Conservation (phyloP, 495 filamentous ascomycete genomes). For the Podospora didyma region DNA sequence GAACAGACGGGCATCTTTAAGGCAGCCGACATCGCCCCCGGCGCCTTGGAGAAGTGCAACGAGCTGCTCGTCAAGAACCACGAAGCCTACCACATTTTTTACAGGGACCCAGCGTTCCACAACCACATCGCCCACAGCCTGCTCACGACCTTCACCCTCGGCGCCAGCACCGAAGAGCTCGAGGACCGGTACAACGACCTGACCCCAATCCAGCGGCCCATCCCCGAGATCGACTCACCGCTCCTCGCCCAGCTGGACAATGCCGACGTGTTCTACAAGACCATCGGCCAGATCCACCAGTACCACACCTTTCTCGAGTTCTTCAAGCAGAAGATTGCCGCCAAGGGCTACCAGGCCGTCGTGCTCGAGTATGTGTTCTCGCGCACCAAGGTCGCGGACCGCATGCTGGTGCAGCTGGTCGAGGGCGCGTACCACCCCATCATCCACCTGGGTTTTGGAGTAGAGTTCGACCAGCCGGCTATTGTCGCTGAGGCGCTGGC, state of each 20-base stretch:
- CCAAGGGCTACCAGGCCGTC: slow-evolving; percentile 25
- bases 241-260: slow-evolving; percentile 24
- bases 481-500: slow-evolving; percentile 37
- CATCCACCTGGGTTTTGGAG: slow-evolving; percentile 38
- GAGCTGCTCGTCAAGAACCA: slow-evolving; percentile 61
- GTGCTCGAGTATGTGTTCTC: slow-evolving; percentile 31
- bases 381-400: slow-evolving; percentile 25
- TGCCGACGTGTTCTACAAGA: slow-evolving; percentile 19
- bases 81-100: slow-evolving; percentile 34
- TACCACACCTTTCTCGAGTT: slow-evolving; percentile 35
- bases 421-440: slow-evolving; percentile 32
- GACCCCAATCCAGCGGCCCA: slow-evolving; percentile 23
- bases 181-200: slow-evolving; percentile 25
- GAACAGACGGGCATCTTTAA: no score
- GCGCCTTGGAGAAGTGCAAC: slow-evolving; percentile 35
- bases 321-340: slow-evolving; percentile 33
- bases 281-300: slow-evolving; percentile 20
- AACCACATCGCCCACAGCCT: slow-evolving; percentile 36
- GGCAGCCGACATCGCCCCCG: neutral
- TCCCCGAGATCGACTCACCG: slow-evolving; percentile 17
- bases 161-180: slow-evolving; percentile 23
- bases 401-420: slow-evolving; percentile 29
- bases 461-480: slow-evolving; percentile 35
- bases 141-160: slow-evolving; percentile 27
- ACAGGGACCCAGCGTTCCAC: slow-evolving; percentile 16